phyloP scores from a whole-genome alignment of 192 early-diverging fungal genomes.

The Coemansia sp. region DNA sequence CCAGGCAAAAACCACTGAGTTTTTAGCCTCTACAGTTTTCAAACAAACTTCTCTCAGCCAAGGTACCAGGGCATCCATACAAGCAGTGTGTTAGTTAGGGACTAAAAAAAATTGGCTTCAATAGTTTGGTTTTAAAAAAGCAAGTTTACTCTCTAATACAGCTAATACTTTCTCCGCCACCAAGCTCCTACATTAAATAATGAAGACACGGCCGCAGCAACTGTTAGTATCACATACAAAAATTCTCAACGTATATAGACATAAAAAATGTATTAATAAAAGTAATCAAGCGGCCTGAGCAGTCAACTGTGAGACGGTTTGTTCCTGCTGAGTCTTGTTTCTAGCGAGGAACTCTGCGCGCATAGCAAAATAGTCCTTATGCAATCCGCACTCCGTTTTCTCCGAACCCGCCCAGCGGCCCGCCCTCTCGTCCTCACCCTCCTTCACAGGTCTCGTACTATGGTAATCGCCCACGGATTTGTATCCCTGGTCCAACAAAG shows the following conservation, averaged over 20 bases:
- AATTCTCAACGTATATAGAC: neutral
- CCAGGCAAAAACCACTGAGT: neutral
- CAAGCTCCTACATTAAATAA: too few species aligned
- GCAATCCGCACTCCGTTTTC: conserved; percentile 95
- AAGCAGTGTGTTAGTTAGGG: neutral
- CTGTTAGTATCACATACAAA: neutral
- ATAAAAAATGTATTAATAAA: neutral
- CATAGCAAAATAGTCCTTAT: conserved; percentile 98
- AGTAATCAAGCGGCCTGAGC: neutral
- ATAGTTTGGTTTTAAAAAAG: too few species aligned
- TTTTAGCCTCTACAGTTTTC: neutral
- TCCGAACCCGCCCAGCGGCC: conserved; percentile 88
- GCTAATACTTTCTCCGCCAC: neutral
- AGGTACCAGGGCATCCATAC: neutral
- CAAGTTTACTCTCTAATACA: neutral
- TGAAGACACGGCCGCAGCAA: too few species aligned
- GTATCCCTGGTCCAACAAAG: conserved; percentile 88
- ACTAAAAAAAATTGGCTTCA: neutral
- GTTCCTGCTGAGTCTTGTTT: conserved; percentile 70
- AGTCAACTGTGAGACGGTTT: conserved; percentile 4
- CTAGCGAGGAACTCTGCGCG: conserved; percentile 75
- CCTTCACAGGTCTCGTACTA: conserved; percentile 74
- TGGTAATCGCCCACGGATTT: conserved; percentile 93
- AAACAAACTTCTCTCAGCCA: neutral
- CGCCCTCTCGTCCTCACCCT: conserved; percentile 76